Conservation (phyloP, 2,329 filamentous ascomycete species). For the Diplodia seriata region DNA sequence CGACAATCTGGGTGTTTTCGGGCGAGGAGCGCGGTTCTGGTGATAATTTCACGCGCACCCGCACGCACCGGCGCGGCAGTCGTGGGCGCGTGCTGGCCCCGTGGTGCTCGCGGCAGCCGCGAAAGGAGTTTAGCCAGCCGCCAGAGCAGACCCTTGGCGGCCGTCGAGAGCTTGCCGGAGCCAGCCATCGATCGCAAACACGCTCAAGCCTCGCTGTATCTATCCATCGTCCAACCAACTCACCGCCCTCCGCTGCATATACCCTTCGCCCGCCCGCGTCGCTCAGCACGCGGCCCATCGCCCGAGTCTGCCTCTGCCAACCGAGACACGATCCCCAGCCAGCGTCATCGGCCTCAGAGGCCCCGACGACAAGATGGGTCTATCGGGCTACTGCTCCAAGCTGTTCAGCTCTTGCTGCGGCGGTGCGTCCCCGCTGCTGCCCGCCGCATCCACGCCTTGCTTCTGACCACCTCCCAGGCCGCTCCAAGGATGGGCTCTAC, state of each 20-base stretch:
- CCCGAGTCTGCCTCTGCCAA: conserved; percentile 23
- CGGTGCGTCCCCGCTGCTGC: conserved; percentile 39
- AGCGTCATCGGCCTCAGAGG: conserved; percentile 28
- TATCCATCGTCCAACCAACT: conserved; percentile 33
- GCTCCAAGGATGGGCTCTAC: conserved; percentile 56
- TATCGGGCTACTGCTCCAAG: conserved; percentile 47
- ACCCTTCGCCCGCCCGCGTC: conserved; percentile 29
- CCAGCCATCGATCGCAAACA: conserved; percentile 33
- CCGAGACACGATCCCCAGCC: conserved; percentile 26
- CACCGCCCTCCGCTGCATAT: conserved; percentile 32
- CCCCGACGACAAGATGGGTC: conserved; percentile 42
- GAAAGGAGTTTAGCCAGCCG: conserved; percentile 20
- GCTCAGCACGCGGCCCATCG: conserved; percentile 28
- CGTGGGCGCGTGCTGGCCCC: conserved; percentile 14
- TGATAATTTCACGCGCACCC: conserved; percentile 27
- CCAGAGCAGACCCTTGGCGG: conserved; percentile 16
- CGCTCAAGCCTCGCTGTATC: conserved; percentile 31
- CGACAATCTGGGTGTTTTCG: conserved; percentile 24
- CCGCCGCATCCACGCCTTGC: conserved; percentile 32
- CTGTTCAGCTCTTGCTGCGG: conserved; percentile 49
- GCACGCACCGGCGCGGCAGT: conserved; percentile 10
- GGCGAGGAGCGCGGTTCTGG: conserved; percentile 9
- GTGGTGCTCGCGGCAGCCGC: conserved; percentile 20
- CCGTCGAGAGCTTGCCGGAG: conserved; percentile 24
- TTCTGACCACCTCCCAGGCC: conserved; percentile 45